These are phyloP conservation scores for Colletotrichum cuscutae DNA, from an alignment of 2,329 filamentous ascomycete species.

Conservation along the genomic window DNA sequence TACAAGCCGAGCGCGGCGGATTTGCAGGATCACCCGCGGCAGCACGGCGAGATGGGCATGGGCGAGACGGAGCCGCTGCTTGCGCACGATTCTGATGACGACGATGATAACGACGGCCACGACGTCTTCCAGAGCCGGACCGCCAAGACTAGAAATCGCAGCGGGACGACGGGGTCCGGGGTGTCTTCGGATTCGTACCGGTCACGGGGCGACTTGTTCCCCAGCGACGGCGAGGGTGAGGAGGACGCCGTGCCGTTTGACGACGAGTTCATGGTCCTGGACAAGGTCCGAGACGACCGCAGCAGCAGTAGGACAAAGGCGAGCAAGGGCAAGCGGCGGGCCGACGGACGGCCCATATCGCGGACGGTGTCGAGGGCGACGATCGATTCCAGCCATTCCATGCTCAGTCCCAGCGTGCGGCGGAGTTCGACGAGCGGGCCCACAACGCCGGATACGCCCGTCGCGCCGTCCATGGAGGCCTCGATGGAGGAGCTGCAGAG, in stretches of 20 bases:
- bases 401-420: slow-evolving; percentile 27
- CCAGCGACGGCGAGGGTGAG: slow-evolving; percentile 85
- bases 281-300: slow-evolving; percentile 79
- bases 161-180: slow-evolving; percentile 81
- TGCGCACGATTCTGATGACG: slow-evolving; percentile 42
- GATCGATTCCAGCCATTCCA: slow-evolving; percentile 55
- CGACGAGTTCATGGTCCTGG: slow-evolving; percentile 90
- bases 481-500: slow-evolving; percentile 63
- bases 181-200: slow-evolving; percentile 87
- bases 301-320: slow-evolving; percentile 68
- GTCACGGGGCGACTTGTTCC: slow-evolving; percentile 89
- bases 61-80: slow-evolving; percentile 79
- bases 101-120: slow-evolving; percentile 16
- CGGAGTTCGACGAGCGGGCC: slow-evolving; percentile 40
- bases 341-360: slow-evolving; percentile 48
- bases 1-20: slow-evolving; percentile 94
- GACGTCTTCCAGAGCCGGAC: slow-evolving; percentile 43
- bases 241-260: slow-evolving; percentile 94
- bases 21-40: slow-evolving; percentile 84
- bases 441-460: slow-evolving; percentile 48
- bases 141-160: slow-evolving; percentile 68
- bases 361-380: slow-evolving; percentile 70
- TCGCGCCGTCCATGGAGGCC: slow-evolving; percentile 58
- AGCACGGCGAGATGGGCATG: slow-evolving; percentile 50
- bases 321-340: slow-evolving; percentile 68